These are phyloP conservation scores for Trichophyton simii DNA, from an alignment of 2,329 filamentous ascomycete species.

Conservation along the genomic window DNA sequence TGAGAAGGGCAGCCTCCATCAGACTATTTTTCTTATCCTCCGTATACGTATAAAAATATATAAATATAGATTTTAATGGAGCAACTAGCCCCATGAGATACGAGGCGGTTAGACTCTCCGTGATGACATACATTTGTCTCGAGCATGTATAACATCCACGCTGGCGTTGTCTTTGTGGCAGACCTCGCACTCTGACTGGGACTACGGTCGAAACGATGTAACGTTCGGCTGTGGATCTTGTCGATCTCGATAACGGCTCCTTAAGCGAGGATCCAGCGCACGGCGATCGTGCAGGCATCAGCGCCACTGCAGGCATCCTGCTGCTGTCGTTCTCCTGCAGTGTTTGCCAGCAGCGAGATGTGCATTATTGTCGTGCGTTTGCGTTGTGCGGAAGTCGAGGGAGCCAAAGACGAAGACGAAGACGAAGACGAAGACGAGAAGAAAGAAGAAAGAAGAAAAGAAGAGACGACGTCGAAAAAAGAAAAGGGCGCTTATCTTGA, in stretches of 20 bases:
- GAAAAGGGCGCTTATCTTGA: neutral
- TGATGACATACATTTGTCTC: slow-evolving; percentile 1
- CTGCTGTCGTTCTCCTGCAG: neutral
- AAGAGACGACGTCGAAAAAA: neutral
- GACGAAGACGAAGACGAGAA: neutral
- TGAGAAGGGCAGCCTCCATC: neutral
- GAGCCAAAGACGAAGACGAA: neutral
- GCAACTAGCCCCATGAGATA: neutral
- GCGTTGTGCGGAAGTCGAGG: neutral
- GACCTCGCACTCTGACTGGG: neutral
- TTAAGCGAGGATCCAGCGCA: slow-evolving; percentile 2
- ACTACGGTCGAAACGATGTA: neutral
- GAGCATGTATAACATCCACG: slow-evolving; percentile 1
- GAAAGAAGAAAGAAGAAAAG: neutral
- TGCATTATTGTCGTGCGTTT: neutral
- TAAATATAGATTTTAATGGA: neutral
- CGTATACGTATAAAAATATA: neutral
- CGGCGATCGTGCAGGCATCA: slow-evolving; percentile 1
- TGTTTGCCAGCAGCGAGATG: neutral
- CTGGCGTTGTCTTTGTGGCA: neutral
- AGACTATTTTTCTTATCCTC: neutral
- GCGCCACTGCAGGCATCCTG: neutral
- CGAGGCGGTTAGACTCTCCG: slow-evolving; percentile 1
- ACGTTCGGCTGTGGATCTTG: slow-evolving; percentile 1
- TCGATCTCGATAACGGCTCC: slow-evolving; percentile 2